phyloP scores from a whole-genome alignment of 116 monocot genomes.

The Phalaenopsis hybrid region DNA sequence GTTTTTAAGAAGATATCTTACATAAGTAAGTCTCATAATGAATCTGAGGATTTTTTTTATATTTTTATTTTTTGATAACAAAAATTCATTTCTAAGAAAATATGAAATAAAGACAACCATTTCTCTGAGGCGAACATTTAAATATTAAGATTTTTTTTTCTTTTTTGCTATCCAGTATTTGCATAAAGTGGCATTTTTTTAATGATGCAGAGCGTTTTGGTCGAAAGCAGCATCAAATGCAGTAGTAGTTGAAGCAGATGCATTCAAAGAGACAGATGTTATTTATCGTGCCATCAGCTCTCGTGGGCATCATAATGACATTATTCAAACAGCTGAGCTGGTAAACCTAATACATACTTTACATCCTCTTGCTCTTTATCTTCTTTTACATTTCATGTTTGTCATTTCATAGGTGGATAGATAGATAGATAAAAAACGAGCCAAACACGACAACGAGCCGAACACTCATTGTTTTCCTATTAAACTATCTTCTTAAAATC shows the following conservation, averaged over 20 bases:
- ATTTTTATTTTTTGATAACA: too few relatives aligned
- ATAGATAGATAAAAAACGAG: too few relatives aligned
- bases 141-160: background rate
- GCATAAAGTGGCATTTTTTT: background rate
- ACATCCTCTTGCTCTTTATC: background rate
- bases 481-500: too few relatives aligned
- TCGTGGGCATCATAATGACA: conserved; percentile 74
- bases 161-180: background rate
- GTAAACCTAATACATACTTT: conserved; percentile 20
- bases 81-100: too few relatives aligned
- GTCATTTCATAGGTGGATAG: background rate
- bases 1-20: too few relatives aligned
- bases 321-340: conserved; percentile 91
- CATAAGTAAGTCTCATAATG: too few relatives aligned
- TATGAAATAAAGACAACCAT: too few relatives aligned
- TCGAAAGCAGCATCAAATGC: conserved; percentile 42
- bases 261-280: conserved; percentile 90
- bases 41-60: too few relatives aligned
- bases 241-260: conserved; percentile 90
- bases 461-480: too few relatives aligned
- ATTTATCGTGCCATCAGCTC: conserved; percentile 83
- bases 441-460: too few relatives aligned
- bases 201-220: conserved; percentile 63
- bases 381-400: background rate
- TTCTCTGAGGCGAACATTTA: too few relatives aligned